Base-by-base conservation (phyloP, 2,329 filamentous ascomycete genomes). In the Epichloe amarillans region DNA sequence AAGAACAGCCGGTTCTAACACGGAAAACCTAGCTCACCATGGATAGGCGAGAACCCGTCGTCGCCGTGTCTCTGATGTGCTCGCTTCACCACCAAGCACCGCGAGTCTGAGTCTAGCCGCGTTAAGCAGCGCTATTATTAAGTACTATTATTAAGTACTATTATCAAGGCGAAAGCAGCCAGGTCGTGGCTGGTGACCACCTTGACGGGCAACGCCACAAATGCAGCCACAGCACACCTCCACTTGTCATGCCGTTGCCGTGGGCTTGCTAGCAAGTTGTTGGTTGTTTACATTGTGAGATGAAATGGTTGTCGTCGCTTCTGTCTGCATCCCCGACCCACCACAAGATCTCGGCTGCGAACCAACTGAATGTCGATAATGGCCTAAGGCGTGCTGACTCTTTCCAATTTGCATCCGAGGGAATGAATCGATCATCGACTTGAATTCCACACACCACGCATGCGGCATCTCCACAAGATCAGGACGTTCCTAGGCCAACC, bases 241-340 rank as follows among this genome's bases (percentile, higher is more conserved):
- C 15, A 30, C 26, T 30, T 17, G 33, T 14, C 37, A 8, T 8
- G 23, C 49, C 50, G 26, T 33, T n/a, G 58, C 56, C 56, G 57
- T 60, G 55, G 61, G 56, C 58, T 41, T 49, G 61, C 62, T 61
- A 3, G 19, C 19, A 21, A 21, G 61, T 61, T 56, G 39, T 54
- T 50, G 50, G 53, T 61, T 59, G 60, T 61, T 62, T 62, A 62
- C 59, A 54, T 57, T 57, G 50, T 17, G 39, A 36, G 26, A 30
- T 30, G 8, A 30, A 30, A 30, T 30, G 8, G 3, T 30, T 30
- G 26, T 30, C 26, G 23, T 39, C 8, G 36, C 33, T 41, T 10
- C 8, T 42, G 0, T 41, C 44, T 37, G 19, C 33, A 43, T 45
- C 33, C 8, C 15, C 36, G 17, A 40, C 1, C 15, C 14, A 39